Base-by-base conservation (phyloP, 2,329 filamentous ascomycete genomes). In the Knufia fluminis region DNA sequence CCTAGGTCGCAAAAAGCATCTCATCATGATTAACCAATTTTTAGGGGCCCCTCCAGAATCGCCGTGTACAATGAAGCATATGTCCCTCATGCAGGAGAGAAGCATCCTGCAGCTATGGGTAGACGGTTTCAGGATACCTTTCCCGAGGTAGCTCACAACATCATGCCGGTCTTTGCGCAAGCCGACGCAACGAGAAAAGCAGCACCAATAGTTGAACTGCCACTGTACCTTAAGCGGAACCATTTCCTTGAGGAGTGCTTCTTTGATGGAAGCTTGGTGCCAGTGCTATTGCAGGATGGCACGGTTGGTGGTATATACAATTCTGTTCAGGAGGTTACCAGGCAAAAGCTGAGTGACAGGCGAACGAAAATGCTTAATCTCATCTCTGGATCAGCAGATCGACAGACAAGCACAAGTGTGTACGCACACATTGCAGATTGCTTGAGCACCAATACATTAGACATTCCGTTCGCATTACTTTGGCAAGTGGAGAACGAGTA, bases 41-140 rank as follows among this genome's bases (percentile, higher is more conserved):
- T n/a, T 4, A 42, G 86, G 85, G 85, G 85, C 0, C 71, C 75
- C 1, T 79, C 88, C 9, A 69, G 78, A 31, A 77, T 80, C 14
- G 75, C 77, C 8, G 81, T 86, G 31, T 86, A 86, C 64, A 86
- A 86, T 57, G 81, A 85, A 61, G 79, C 81, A 1, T 85, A 85
- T 60, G 75, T 83, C 28, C 66, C 78, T 4, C 68, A 90, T 31
- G 83, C 83, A 1, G 85, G 85, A 2, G 73, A 83, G 57, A 89
- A 89, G 57, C 86, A 91, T 60, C 86, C 86, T 0, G 59, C 61
- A 2, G 65, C 90, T 3, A 89, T 91, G 83, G 86, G 86, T 1
- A 72, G 77, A 61, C 77, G 72, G 12, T 42, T 42, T n/a, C 8
- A 20, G 4, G 17, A 42, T 20, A 24, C 22, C 22, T 42, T 16